Evolutionary conservation across 2,329 filamentous ascomycete genomes (phyloP).

Genomic region (Cordyceps militaris): DNA sequence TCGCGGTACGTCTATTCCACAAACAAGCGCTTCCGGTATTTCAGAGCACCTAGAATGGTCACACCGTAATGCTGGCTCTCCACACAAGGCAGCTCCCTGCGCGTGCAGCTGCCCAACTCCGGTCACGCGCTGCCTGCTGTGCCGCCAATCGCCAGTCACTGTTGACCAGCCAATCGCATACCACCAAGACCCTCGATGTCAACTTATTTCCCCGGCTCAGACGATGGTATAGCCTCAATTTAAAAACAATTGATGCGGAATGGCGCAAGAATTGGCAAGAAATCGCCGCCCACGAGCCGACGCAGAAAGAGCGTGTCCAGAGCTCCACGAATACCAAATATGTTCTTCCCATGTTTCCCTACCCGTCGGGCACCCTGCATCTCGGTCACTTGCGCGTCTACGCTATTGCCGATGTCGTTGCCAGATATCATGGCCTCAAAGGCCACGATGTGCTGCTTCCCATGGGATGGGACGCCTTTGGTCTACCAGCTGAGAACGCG

Average conservation of each 20-base stretch:
- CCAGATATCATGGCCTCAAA: slow-evolving; percentile 67
- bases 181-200: neutral
- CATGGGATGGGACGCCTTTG: slow-evolving; percentile 96
- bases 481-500: slow-evolving; percentile 84
- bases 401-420: slow-evolving; percentile 80
- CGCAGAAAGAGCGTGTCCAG: slow-evolving; percentile 15
- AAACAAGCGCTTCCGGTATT: neutral
- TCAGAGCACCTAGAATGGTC: neutral
- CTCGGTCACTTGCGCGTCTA: slow-evolving; percentile 85
- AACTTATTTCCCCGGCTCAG: neutral
- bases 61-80: neutral
- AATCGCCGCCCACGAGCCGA: slow-evolving; percentile 14
- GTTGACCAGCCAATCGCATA: neutral
- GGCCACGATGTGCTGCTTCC: slow-evolving; percentile 72
- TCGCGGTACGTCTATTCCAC: neutral
- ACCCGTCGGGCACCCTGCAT: slow-evolving; percentile 80
- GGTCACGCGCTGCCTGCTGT: neutral
- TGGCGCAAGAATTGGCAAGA: slow-evolving; percentile 16
- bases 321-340: slow-evolving; percentile 43
- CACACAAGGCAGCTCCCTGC: neutral
- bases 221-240: slow-evolving; percentile 38
- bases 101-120: neutral
- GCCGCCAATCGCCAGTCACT: neutral
- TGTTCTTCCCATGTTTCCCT: slow-evolving; percentile 87
- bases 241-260: slow-evolving; percentile 33